Percentiles rank a stretch among this genome's conserved stretches.
phyloP scores from a whole-genome alignment of 192 early-diverging fungal species.

The Coemansia aciculifera region DNA sequence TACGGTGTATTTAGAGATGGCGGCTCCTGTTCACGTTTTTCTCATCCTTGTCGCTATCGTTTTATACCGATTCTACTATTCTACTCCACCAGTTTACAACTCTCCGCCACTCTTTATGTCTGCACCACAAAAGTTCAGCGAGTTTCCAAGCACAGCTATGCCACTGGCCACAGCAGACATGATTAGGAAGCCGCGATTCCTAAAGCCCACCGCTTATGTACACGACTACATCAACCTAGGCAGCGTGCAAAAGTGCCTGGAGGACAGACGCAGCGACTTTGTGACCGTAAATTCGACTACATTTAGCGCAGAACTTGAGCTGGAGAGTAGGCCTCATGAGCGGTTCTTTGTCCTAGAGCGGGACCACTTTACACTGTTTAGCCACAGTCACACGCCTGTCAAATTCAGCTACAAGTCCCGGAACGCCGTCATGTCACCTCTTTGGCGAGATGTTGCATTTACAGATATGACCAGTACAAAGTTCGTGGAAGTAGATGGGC shows the following conservation, averaged over 20 bases:
- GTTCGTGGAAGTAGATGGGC: neutral
- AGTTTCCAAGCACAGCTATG: neutral
- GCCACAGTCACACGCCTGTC: neutral
- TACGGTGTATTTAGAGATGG: too few species aligned
- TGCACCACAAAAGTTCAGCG: neutral
- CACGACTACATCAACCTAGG: neutral
- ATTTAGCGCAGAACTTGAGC: neutral
- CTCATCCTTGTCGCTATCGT: neutral
- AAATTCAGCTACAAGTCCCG: slow-evolving; percentile 2
- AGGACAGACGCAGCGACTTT: neutral
- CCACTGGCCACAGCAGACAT: too few species aligned
- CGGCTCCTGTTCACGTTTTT: neutral
- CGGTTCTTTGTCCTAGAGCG: neutral
- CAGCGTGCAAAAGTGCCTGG: neutral
- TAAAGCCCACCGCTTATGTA: neutral
- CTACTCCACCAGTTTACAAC: neutral
- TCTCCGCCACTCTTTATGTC: neutral
- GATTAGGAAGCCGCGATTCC: neutral
- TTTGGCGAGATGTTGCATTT: neutral
- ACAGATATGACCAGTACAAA: neutral
- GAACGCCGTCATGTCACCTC: neutral
- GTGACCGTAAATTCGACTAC: neutral
- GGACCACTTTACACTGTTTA: neutral
- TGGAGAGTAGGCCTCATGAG: neutral
- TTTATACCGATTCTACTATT: neutral